phyloP scores from a whole-genome alignment of 345 rosid genomes.

The Syzygium oleosum region DNA sequence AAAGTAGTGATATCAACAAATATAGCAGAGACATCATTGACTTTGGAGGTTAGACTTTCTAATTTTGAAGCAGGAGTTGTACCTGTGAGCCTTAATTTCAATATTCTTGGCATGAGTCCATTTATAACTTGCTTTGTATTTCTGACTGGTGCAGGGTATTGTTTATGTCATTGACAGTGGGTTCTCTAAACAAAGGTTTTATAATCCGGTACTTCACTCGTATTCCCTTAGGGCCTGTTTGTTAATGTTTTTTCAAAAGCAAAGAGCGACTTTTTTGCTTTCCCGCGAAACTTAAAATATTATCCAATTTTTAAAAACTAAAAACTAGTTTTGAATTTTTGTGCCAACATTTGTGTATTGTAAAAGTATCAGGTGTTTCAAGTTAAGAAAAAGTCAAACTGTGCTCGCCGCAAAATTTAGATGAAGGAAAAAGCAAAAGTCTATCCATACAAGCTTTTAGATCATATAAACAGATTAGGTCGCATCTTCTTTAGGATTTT shows the following conservation, averaged over 20 bases:
- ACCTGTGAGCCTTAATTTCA: neutral
- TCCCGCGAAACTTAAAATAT: neutral
- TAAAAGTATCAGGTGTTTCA: neutral
- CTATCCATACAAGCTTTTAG: neutral
- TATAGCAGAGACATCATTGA: slow-evolving; percentile 92
- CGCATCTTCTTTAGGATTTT: neutral
- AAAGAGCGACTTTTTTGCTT: neutral
- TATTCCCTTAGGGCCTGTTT: neutral
- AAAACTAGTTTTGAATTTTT: neutral
- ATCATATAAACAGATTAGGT: neutral
- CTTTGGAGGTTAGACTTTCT: slow-evolving; percentile 58
- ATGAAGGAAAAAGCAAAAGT: neutral
- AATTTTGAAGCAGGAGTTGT: neutral
- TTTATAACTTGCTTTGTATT: neutral
- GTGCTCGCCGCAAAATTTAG: neutral
- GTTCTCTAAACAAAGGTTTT: slow-evolving; percentile 90
- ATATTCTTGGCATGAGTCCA: neutral
- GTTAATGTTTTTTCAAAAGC: neutral
- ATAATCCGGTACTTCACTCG: slow-evolving; percentile 67
- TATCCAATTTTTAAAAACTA: neutral
- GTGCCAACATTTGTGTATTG: neutral
- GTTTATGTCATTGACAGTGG: slow-evolving; percentile 96
- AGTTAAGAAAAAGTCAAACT: neutral
- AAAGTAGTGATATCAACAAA: slow-evolving; percentile 91
- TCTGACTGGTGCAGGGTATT: slow-evolving; percentile 51